These are phyloP conservation scores for Microdochium paspali DNA, from an alignment of 2,329 filamentous ascomycete species.

Conservation along the genomic window DNA sequence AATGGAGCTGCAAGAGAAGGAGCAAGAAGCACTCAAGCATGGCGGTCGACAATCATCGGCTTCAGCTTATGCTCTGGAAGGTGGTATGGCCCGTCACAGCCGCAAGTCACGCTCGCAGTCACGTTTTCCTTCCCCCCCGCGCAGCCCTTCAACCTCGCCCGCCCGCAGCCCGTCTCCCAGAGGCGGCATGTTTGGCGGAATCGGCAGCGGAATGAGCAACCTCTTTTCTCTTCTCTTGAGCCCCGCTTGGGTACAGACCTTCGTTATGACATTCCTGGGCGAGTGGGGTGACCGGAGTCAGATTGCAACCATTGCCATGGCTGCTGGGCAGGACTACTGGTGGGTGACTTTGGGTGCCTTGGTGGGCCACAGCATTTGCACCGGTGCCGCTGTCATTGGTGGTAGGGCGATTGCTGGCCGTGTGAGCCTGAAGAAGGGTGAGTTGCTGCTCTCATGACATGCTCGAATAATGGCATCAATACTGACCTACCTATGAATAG, in stretches of 20 bases:
- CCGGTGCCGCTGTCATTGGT: slow-evolving; percentile 81
- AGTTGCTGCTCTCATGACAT: slow-evolving; percentile 28
- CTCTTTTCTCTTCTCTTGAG: slow-evolving; percentile 80
- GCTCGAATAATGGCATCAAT: background rate
- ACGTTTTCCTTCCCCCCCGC: slow-evolving; percentile 69
- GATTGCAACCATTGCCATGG: slow-evolving; percentile 98
- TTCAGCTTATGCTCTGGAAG: slow-evolving; percentile 70
- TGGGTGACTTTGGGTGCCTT: slow-evolving; percentile 91
- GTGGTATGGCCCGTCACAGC: slow-evolving; percentile 52
- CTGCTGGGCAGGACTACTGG: slow-evolving; percentile 96
- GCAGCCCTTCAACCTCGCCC: slow-evolving; percentile 71
- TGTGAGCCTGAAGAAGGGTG: slow-evolving; percentile 93
- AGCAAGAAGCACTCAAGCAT: slow-evolving; percentile 62
- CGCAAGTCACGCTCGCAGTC: slow-evolving; percentile 66
- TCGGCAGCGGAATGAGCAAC: slow-evolving; percentile 59
- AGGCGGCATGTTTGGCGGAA: slow-evolving; percentile 19
- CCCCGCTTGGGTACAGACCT: slow-evolving; percentile 97
- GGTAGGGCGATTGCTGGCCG: slow-evolving; percentile 85
- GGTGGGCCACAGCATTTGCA: slow-evolving; percentile 80
- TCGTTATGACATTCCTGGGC: slow-evolving; percentile 96
- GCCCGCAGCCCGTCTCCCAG: slow-evolving; percentile 48
- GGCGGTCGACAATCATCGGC: slow-evolving; percentile 57
- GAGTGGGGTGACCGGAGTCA: slow-evolving; percentile 98
- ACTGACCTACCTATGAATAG: slow-evolving; percentile 31
- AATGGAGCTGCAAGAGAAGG: slow-evolving; percentile 86